Conservation (phyloP, 371 early-diverging fungal species). For the Syncephalastrum monosporum region DNA sequence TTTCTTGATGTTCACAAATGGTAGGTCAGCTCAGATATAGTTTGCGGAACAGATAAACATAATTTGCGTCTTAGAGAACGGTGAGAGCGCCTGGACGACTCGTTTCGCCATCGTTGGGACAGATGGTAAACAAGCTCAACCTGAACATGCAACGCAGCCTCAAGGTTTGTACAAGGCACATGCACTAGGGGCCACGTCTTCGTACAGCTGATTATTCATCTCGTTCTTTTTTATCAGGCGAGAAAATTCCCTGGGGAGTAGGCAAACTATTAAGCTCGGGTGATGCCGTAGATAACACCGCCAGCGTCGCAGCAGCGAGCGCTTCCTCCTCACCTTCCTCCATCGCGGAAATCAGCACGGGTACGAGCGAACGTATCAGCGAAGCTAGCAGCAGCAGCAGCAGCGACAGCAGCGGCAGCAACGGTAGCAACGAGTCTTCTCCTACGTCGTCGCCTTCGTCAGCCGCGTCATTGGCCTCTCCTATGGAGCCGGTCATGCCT, state of each 20-base stretch:
- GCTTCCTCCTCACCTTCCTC: conserved; percentile 8
- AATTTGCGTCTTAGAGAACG: conserved; percentile 21
- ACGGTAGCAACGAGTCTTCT: too few species aligned
- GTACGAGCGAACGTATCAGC: too few species aligned
- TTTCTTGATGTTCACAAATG: conserved; percentile 51
- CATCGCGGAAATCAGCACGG: conserved; percentile 1
- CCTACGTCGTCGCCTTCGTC: neutral
- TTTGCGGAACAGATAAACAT: neutral
- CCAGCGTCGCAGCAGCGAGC: conserved; percentile 3
- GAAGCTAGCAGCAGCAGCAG: too few species aligned
- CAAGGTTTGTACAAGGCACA: conserved; percentile 21
- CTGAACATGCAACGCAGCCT: conserved; percentile 33
- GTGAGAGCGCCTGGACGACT: conserved; percentile 43
- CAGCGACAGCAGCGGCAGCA: too few species aligned
- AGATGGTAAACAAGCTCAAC: conserved; percentile 24
- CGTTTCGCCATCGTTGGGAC: conserved; percentile 35
- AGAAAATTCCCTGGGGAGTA: conserved; percentile 46
- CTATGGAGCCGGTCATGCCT: too few species aligned
- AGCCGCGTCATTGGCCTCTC: neutral
- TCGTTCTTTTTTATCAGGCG: conserved; percentile 18
- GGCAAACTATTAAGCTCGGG: conserved; percentile 25
- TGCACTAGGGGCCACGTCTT: neutral
- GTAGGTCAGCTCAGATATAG: conserved; percentile 16
- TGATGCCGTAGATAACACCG: conserved; percentile 20
- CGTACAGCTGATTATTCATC: neutral